These are phyloP conservation scores for Candida vaughaniae DNA, from an alignment of 805 yeast species.

Conservation along the genomic window DNA sequence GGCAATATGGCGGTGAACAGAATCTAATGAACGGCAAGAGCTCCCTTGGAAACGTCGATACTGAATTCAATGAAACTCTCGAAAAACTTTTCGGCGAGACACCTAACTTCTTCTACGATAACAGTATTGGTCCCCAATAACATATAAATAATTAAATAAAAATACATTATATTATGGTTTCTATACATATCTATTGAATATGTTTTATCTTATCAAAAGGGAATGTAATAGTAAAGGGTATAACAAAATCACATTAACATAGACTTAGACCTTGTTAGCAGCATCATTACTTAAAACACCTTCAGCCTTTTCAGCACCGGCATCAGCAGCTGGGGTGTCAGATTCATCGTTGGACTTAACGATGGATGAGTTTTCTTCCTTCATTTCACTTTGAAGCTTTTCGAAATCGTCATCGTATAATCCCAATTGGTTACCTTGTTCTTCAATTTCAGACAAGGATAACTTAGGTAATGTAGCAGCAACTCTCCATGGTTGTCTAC, in stretches of 20 bases:
- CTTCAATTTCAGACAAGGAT: conserved; percentile 55
- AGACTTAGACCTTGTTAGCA: conserved; percentile 8
- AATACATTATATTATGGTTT: background rate
- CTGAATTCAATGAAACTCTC: conserved; percentile 14
- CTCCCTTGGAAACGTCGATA: conserved; percentile 1
- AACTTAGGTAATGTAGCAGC: conserved; percentile 64
- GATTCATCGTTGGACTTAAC: conserved; percentile 8
- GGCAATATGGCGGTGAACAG: background rate
- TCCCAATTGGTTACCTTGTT: conserved; percentile 58
- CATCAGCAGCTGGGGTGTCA: conserved; percentile 2
- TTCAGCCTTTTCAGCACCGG: conserved; percentile 6
- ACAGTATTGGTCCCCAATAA: conserved; percentile 20
- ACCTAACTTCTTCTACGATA: conserved; percentile 41
- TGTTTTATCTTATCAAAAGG: background rate
- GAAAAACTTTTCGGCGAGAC: conserved; percentile 19
- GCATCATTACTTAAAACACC: conserved; percentile 5
- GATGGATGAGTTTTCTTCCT: conserved; percentile 15
- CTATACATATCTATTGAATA: background rate
- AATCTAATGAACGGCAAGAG: background rate
- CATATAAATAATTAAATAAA: no score
- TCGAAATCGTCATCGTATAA: conserved; percentile 46
- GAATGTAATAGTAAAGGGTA: background rate
- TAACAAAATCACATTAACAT: conserved; percentile 1
- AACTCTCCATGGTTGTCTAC: conserved; percentile 58
- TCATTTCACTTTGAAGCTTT: conserved; percentile 33